phyloP scores from a whole-genome alignment of 257 asterid genomes.

The Galeopsis tetrahit region DNA sequence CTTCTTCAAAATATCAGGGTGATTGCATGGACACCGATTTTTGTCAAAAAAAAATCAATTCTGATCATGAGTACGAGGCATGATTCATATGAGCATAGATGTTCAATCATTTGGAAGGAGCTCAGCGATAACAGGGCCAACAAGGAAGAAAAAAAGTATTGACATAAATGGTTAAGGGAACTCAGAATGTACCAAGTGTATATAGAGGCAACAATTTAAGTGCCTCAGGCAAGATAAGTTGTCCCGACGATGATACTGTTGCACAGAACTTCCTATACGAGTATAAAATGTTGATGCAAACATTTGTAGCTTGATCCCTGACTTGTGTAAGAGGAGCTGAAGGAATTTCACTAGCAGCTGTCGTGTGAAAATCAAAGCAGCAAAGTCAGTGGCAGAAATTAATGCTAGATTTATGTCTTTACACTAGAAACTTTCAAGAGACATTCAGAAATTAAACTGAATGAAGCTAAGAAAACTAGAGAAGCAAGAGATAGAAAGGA shows the following conservation, averaged over 20 bases:
- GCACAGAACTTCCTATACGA: conserved; percentile 97
- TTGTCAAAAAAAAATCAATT: not conserved
- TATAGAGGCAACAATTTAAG: conserved; percentile 94
- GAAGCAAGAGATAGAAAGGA: conserved; percentile 21
- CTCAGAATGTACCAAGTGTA: conserved; percentile 72
- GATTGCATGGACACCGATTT: conserved; percentile 7
- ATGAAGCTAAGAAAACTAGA: conserved; percentile 23
- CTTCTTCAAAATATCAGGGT: conserved; percentile 11
- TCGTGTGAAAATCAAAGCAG: conserved; percentile 36
- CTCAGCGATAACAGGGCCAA: not conserved
- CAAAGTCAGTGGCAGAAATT: conserved; percentile 31
- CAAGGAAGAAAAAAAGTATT: conserved; percentile 4
- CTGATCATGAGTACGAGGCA: not conserved
- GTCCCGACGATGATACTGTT: conserved; percentile 92
- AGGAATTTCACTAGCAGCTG: conserved; percentile 93
- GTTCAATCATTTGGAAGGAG: conserved; percentile 21
- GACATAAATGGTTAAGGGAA: conserved; percentile 24
- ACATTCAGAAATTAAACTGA: conserved; percentile 12
- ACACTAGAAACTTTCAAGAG: conserved; percentile 10
- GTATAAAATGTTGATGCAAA: conserved; percentile 85
- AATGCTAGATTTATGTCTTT: conserved; percentile 17
- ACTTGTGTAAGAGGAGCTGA: conserved; percentile 76
- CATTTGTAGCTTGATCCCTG: conserved; percentile 86
- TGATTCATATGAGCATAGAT: conserved; percentile 8
- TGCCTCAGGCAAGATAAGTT: conserved; percentile 97